These are phyloP conservation scores for Artemisia tridentata DNA, from an alignment of 129 eudicot species.

Conservation along the genomic window DNA sequence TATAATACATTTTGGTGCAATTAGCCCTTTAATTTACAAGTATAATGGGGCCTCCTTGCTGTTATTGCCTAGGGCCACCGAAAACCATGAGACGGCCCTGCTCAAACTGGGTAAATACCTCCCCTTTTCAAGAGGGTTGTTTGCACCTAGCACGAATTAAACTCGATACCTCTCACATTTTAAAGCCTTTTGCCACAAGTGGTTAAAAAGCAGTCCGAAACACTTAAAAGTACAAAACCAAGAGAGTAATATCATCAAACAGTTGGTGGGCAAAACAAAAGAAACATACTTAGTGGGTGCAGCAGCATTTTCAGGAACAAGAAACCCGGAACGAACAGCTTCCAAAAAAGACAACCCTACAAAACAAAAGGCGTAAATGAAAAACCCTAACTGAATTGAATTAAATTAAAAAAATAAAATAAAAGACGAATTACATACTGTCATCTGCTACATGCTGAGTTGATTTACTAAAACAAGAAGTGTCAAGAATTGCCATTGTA, in stretches of 20 bases:
- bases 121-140: too few relatives aligned
- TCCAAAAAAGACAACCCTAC: slow-evolving; percentile 73
- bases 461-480: slow-evolving; percentile 40
- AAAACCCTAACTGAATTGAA: background rate
- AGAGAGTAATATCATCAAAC: slow-evolving; percentile 21
- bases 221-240: too few relatives aligned
- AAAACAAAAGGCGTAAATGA: background rate
- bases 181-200: too few relatives aligned
- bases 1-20: too few relatives aligned
- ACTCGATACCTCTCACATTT: too few relatives aligned
- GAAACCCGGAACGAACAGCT: slow-evolving; percentile 73
- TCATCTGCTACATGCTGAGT: slow-evolving; percentile 55
- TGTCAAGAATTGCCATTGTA: slow-evolving; percentile 68
- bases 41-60: too few relatives aligned
- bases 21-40: too few relatives aligned
- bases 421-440: slow-evolving; percentile 19
- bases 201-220: too few relatives aligned
- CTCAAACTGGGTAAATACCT: too few relatives aligned
- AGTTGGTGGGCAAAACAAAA: slow-evolving; percentile 23
- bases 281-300: slow-evolving; percentile 66
- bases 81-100: too few relatives aligned
- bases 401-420: background rate
- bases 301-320: slow-evolving; percentile 55
- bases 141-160: too few relatives aligned
- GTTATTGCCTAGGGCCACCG: too few relatives aligned